Evolutionary conservation across 305 asterid species (phyloP), one percentile per base, ranked within the genome.

Genomic region (Fraxinus velutina): DNA sequence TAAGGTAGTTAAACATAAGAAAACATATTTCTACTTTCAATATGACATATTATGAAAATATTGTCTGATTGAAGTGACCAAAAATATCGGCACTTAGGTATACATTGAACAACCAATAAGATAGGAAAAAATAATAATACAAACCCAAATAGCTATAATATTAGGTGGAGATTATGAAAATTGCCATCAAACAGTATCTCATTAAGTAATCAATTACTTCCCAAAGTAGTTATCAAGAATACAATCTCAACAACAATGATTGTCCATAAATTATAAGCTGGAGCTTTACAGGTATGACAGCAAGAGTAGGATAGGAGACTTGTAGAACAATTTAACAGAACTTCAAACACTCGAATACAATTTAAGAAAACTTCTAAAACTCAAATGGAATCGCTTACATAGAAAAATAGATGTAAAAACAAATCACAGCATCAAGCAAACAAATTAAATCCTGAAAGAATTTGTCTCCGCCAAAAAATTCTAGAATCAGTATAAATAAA

Each of bases 321-420:
- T 8, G 2, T 7, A 22, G 75, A 15, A 68, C 9, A 68, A 68
- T 68, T 64, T 68, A 7, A 30, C 39, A 68, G 42, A 29, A 68
- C 34, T 29, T 29, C 39, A 30, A 68, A 29, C 39, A 13, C 19
- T 30, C 6, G 9, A 29, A 68, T 68, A 68, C 37, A 15, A 68
- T 39, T 68, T 39, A 68, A 68, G 75, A 68, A 68, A 68, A 70
- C 39, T 70, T 30, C 39, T 70, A 15, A 64, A 64, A 64, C 72
- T 64, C 72, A 64, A 64, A 70, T 70, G 9, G 42, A 30, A 70
- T 29, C 42, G 34, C 21, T 29, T 66, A 66, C 10, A 70, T 15
- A 30, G 75, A 70, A 70, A 70, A 6, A 24, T 27, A 4, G 1
- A 27, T 64, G 6, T 27, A 64, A 24, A 64, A 22, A 2, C 36